Base-by-base conservation (phyloP, 139 green algal genomes). In the Limnomonas spitsbergensis region DNA sequence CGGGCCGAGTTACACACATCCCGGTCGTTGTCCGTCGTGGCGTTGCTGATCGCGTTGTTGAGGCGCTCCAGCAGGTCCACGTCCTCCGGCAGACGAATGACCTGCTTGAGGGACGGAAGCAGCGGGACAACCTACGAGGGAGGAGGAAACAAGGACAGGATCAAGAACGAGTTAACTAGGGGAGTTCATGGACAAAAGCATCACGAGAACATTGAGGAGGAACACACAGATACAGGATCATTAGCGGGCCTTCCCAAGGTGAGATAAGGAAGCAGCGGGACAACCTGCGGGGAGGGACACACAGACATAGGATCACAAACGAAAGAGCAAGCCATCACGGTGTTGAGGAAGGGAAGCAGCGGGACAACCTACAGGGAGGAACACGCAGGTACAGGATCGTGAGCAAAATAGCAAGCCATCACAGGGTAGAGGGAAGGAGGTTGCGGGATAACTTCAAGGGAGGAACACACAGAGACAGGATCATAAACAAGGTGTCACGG, bases 21-120 rank as follows among this genome's bases (percentile, higher is more conserved):
- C 0, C 82, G 29, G 83, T 94, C 90, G 24, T 87, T 86, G 77
- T 94, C 90, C 0, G 89, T 94, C 78, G 89, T 92, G n/a, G 91
- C 80, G 66, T 86, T 89, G 78, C 81, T 90, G 83, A 94, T 93
- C 27, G 84, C 90, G 72, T 80, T 93, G 85, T 94, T 94, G 31
- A 94, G 75, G 34, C 85, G 81, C 81, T 94, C 90, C 79, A 90
- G 73, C 75, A 87, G 37, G 76, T 93, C 84, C 35, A 94, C 90
- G 73, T 94, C 90, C 40, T 91, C 89, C 0, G 90, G 90, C 71
- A 94, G 88, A 26, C 78, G 74, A 70, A 92, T 84, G n/a, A 76
- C 84, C 36, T 79, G 75, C 74, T 93, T 93, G 24, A 93, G 84
- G 9, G 40, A 69, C 2, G 89, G 89, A 53, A 93, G 80, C 20